phyloP scores from a whole-genome alignment of 1,284 basidiomycete genomes.

The Ceratobasidium sp. region DNA sequence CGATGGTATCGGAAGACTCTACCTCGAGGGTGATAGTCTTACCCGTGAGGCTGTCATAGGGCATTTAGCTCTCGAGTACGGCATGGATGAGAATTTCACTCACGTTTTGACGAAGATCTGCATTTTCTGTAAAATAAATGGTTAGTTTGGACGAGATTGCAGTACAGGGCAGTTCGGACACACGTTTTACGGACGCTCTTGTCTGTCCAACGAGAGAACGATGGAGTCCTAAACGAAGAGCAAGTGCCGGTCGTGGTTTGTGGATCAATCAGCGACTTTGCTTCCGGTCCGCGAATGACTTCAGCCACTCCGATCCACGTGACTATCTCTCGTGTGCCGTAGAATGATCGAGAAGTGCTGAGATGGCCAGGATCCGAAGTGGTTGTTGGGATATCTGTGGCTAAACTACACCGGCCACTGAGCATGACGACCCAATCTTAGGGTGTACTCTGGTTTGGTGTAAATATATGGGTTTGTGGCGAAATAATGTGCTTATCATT shows the following conservation, averaged over 20 bases:
- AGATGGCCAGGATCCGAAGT: too few species aligned
- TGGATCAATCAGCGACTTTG: conserved; percentile 26
- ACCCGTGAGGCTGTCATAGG: conserved; percentile 85
- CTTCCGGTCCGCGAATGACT: conserved; percentile 21
- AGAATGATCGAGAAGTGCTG: background rate
- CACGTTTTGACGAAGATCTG: conserved; percentile 97
- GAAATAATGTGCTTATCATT: too few species aligned
- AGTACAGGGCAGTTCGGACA: background rate
- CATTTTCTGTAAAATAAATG: conserved; percentile 64
- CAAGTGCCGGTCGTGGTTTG: conserved; percentile 35
- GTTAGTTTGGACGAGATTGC: background rate
- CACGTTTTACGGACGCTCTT: conserved; percentile 66
- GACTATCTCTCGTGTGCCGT: conserved; percentile 4
- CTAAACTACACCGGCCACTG: too few species aligned
- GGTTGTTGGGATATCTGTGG: too few species aligned
- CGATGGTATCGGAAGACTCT: conserved; percentile 96
- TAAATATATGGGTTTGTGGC: too few species aligned
- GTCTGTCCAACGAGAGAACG: conserved; percentile 87
- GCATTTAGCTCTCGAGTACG: conserved; percentile 7
- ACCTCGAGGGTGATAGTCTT: conserved; percentile 99
- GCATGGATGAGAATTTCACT: conserved; percentile 54
- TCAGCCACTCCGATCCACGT: conserved; percentile 32
- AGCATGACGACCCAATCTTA: too few species aligned
- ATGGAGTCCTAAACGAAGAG: conserved; percentile 89
- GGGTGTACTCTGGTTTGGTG: too few species aligned